Base-by-base conservation (phyloP, 1,139 yeast species). In the Pichia sp. region DNA sequence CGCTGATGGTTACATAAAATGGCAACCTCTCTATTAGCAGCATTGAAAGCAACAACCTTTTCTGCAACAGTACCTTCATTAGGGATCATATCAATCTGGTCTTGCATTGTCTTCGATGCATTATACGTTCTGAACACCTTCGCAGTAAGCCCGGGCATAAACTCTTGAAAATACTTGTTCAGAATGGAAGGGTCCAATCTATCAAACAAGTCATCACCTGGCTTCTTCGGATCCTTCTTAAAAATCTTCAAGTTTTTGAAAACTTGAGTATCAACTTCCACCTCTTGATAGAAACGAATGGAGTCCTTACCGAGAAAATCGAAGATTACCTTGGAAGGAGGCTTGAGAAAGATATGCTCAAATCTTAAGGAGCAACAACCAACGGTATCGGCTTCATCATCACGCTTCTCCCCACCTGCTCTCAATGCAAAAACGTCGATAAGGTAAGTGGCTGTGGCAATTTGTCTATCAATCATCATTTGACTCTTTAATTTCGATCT, bases 381-480 rank as follows among this genome's bases (percentile, higher is more conserved):
- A 30, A 88, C 98, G 2, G 98, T 88, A 58, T 91, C 98, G 3
- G 97, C 97, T 56, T 88, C 96, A 52, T 91, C 97, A 9, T 88
- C 97, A 14, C 93, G 85, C 58, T 88, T 88, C 61, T 91, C 97
- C 50, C 96, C 96, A 56, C 97, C 97, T 1, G 97, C 97, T 81
- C 97, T 84, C 45, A 91, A 70, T 0, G 97, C 97, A 55, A 87
- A 80, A n/a, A 80, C 76, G 64, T 91, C 98, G 55, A 91, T 88
- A 35, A 91, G 69, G 58, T 88, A 91, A 35, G 91, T 85, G 3
- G 96, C 96, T 2, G 94, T 85, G 4, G 97, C 96, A 56, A 88
- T 75, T 62, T 91, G 97, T 44, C 98, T 72, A 39, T 83, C 85
- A 40, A 77, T 73, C 94, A 85, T 88, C 35, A 82, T 59, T 44